Percentiles rank a stretch among this genome's conserved stretches.
These are phyloP conservation scores for Lactarius vividus DNA, from an alignment of 768 basidiomycete species.

Conservation along the genomic window DNA sequence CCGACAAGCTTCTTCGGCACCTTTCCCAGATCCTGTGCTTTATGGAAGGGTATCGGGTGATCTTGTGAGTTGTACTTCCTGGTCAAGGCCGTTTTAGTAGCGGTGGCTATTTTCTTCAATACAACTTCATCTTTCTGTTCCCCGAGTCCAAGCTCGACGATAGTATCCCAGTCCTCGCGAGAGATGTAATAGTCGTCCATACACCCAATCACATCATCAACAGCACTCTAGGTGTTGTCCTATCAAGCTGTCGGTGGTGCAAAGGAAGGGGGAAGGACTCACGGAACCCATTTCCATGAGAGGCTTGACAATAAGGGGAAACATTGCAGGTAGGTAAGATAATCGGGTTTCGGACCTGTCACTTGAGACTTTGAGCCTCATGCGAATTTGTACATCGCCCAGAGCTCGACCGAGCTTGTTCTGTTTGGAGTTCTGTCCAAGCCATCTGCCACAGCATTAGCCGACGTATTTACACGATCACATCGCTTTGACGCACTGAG, in stretches of 20 bases:
- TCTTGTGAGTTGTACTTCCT: conserved; percentile 86
- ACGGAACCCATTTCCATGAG: conserved; percentile 73
- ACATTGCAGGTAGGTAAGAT: conserved; percentile 87
- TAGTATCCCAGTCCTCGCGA: conserved; percentile 95
- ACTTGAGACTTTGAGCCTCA: conserved; percentile 92
- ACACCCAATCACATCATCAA: conserved; percentile 75
- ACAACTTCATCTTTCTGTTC: conserved; percentile 69
- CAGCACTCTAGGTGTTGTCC: conserved; percentile 52
- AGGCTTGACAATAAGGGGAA: conserved; percentile 75
- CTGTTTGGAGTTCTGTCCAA: conserved; percentile 96
- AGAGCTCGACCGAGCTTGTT: conserved; percentile 76
- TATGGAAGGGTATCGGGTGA: conserved; percentile 95
- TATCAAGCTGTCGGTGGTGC: not conserved
- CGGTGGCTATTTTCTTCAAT: conserved; percentile 77
- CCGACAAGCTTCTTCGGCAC: conserved; percentile 72
- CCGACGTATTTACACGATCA: not conserved
- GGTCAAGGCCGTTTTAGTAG: conserved; percentile 84
- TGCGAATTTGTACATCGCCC: conserved; percentile 88
- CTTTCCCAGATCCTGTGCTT: conserved; percentile 77
- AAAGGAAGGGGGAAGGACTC: conserved; percentile 36
- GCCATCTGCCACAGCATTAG: conserved; percentile 60
- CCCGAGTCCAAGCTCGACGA: conserved; percentile 91
- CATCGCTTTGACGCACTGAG: conserved; percentile 57
- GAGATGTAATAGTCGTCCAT: conserved; percentile 96
- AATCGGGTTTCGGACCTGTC: conserved; percentile 88